A percentile compares a stretch with the other conserved stretches of the same genome.
phyloP scores from a whole-genome alignment of 2,329 filamentous ascomycete genomes.

The Lasiodiplodia hormozganensis region DNA sequence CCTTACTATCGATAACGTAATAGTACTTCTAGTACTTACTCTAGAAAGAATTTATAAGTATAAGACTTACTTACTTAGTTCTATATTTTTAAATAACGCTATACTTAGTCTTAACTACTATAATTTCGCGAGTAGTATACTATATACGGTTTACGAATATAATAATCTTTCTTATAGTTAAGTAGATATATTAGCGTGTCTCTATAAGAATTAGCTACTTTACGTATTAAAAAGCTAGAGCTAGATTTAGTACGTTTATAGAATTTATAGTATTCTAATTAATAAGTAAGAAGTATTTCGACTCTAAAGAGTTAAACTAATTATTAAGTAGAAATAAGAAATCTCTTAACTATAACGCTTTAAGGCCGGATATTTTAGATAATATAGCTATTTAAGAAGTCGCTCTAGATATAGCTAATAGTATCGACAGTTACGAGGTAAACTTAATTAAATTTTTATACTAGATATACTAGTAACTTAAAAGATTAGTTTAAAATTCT shows the following conservation, averaged over 20 bases:
- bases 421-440: slow-evolving; percentile 28
- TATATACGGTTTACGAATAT: slow-evolving; percentile 80
- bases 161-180: slow-evolving; percentile 85
- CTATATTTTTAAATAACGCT: slow-evolving; percentile 63
- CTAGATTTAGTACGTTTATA: slow-evolving; percentile 68
- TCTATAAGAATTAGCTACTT: slow-evolving; percentile 89
- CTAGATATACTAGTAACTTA: slow-evolving; percentile 92
- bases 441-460: slow-evolving; percentile 69
- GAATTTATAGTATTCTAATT: slow-evolving; percentile 73
- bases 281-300: slow-evolving; percentile 61
- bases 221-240: slow-evolving; percentile 84
- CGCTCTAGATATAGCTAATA: not conserved
- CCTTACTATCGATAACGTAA: slow-evolving; percentile 64
- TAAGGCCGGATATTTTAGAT: not conserved
- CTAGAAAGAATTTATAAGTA: slow-evolving; percentile 82
- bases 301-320: not conserved
- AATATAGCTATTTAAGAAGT: slow-evolving; percentile 4
- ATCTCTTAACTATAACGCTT: not conserved
- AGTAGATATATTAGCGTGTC: slow-evolving; percentile 79
- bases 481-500: slow-evolving; percentile 66
- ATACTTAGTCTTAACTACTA: slow-evolving; percentile 93
- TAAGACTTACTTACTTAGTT: slow-evolving; percentile 58
- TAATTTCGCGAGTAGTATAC: slow-evolving; percentile 82
- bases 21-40: slow-evolving; percentile 83
- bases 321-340: slow-evolving; percentile 12